A percentile compares a stretch with the other conserved stretches of the same genome.
These are phyloP conservation scores for Phytophthora brassicae DNA, from an alignment of 352 stramenopile species.

Conservation along the genomic window DNA sequence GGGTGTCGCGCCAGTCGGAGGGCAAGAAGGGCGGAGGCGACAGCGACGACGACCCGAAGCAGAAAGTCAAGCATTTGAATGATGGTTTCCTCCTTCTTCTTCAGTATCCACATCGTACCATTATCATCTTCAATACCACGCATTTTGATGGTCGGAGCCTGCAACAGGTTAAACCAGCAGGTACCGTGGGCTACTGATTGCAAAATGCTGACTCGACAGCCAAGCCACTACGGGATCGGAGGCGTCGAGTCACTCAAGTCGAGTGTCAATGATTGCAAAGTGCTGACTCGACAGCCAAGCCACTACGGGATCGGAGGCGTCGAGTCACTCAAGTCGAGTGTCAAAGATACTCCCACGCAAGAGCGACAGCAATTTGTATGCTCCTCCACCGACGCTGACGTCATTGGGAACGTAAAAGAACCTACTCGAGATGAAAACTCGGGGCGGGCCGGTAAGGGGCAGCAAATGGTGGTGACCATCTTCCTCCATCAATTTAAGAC, in stretches of 20 bases:
- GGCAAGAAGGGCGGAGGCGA: too few species aligned
- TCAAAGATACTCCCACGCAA: background rate
- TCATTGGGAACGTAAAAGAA: slow-evolving; percentile 35
- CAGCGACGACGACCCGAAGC: too few species aligned
- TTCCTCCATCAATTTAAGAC: too few species aligned
- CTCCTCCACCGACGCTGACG: slow-evolving; percentile 20
- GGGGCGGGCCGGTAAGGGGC: background rate
- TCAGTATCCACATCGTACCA: too few species aligned
- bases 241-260: too few species aligned
- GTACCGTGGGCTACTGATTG: background rate
- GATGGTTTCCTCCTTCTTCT: too few species aligned
- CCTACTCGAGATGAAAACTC: slow-evolving; percentile 22
- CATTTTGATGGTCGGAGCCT: too few species aligned
- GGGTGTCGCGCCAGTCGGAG: too few species aligned
- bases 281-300: background rate
- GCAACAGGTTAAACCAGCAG: background rate
- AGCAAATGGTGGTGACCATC: background rate
- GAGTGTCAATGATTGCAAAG: slow-evolving; percentile 3
- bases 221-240: background rate
- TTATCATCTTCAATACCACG: too few species aligned
- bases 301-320: background rate
- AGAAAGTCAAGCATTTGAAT: too few species aligned
- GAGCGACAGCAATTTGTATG: slow-evolving; percentile 26
- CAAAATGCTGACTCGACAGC: background rate
- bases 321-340: too few species aligned